These are phyloP conservation scores for Vachellia collinsii DNA, from an alignment of 306 rosid genomes.

Conservation along the genomic window DNA sequence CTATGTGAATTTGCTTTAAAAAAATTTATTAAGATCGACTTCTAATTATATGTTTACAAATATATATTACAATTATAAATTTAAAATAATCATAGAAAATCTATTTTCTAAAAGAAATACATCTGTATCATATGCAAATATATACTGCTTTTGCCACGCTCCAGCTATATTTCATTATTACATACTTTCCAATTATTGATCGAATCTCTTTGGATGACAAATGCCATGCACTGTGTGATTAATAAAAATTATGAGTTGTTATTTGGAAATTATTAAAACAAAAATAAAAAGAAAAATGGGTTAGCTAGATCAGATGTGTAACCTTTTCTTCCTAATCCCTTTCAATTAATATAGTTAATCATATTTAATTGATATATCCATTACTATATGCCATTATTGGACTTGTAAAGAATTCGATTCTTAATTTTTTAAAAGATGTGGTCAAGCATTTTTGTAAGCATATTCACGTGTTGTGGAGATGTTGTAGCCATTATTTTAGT, in stretches of 20 bases:
- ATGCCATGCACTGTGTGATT: conserved; percentile 22
- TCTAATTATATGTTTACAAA: not conserved
- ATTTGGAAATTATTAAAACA: not conserved
- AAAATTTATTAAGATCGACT: not conserved
- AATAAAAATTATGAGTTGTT: conserved; percentile 16
- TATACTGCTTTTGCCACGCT: not conserved
- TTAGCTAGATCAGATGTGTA: conserved; percentile 49
- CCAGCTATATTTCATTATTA: not conserved
- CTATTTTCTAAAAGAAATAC: not conserved
- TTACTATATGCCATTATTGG: conserved; percentile 3
- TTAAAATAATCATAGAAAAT: not conserved
- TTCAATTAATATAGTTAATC: conserved; percentile 6
- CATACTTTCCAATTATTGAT: conserved; percentile 36
- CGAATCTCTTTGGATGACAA: conserved; percentile 41
- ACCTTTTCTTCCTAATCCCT: conserved; percentile 37
- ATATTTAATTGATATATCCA: not conserved
- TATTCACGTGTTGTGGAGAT: conserved; percentile 43
- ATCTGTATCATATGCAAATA: not conserved
- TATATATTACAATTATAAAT: not conserved
- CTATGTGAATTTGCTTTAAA: not conserved
- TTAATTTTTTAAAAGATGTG: conserved; percentile 5
- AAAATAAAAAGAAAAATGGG: not conserved
- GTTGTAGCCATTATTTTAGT: conserved; percentile 29
- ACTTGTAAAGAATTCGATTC: conserved; percentile 28
- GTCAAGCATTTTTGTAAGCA: conserved; percentile 36